Conservation (phyloP, 225 moss, liverwort and hornwort genomes). For the Neckera pumila region DNA sequence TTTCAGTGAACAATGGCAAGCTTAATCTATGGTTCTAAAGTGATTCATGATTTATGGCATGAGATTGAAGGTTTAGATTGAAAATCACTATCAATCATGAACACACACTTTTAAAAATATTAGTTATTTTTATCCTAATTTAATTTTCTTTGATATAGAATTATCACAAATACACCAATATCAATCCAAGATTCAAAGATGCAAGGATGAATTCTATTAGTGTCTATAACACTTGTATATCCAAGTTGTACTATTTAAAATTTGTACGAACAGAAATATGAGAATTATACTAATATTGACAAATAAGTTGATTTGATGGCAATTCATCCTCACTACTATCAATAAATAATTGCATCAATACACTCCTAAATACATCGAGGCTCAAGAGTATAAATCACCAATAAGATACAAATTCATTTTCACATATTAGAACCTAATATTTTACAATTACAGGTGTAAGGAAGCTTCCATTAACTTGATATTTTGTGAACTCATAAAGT, state of each 20-base stretch:
- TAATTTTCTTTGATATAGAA: background rate
- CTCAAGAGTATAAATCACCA: too few species aligned
- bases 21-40: too few species aligned
- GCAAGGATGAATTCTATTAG: background rate
- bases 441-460: too few species aligned
- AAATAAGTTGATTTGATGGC: background rate
- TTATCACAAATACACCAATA: background rate
- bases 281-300: background rate
- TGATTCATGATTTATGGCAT: accelerated
- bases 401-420: too few species aligned
- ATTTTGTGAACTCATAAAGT: too few species aligned
- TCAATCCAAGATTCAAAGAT: background rate
- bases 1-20: too few species aligned
- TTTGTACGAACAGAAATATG: too few species aligned
- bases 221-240: background rate
- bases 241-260: background rate
- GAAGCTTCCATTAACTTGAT: too few species aligned
- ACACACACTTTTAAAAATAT: background rate
- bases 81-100: background rate
- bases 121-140: background rate
- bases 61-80: background rate
- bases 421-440: too few species aligned
- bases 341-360: too few species aligned
- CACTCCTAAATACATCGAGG: background rate
- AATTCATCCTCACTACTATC: background rate